Percentiles rank a stretch among this genome's conserved stretches.
Evolutionary conservation across 2,329 filamentous ascomycete genomes (phyloP).

Genomic region (Colletotrichum sp.): DNA sequence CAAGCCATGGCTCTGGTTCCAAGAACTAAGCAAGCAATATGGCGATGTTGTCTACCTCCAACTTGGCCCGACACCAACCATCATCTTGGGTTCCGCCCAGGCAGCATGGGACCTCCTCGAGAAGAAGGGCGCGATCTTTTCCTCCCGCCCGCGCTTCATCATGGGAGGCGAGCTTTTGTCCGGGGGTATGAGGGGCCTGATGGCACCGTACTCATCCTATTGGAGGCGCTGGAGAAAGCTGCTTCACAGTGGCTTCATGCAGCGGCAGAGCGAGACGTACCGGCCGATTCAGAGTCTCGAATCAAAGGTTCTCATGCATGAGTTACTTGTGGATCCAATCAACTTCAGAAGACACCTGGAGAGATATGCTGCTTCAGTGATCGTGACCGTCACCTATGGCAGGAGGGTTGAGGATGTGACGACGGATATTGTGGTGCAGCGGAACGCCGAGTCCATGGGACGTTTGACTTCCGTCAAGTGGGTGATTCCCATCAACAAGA

Average conservation of each 20-base stretch:
- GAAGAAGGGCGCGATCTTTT: constrained; percentile 46
- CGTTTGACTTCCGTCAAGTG: constrained; percentile 48
- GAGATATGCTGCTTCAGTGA: constrained; percentile 44
- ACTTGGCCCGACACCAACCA: constrained; percentile 45
- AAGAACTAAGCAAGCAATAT: constrained; percentile 39
- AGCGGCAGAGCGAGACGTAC: constrained; percentile 46
- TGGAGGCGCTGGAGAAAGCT: constrained; percentile 49
- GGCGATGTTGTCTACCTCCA: constrained; percentile 49
- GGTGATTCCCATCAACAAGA: background rate
- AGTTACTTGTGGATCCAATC: constrained; percentile 35
- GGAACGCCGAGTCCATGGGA: constrained; percentile 46
- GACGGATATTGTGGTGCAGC: constrained; percentile 40
- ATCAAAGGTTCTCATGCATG: constrained; percentile 42
- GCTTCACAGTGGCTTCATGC: constrained; percentile 48
- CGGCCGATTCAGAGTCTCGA: constrained; percentile 45
- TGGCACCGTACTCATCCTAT: constrained; percentile 45
- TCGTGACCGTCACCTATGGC: constrained; percentile 47
- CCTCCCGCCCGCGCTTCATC: constrained; percentile 50
- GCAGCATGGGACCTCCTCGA: constrained; percentile 50
- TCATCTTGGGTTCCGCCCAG: constrained; percentile 45
- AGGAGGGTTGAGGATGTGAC: constrained; percentile 36
- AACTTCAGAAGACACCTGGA: constrained; percentile 37
- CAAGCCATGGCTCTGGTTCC: constrained; percentile 49
- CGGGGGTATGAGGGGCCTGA: constrained; percentile 44
- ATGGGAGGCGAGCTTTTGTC: constrained; percentile 49